Evolutionary conservation across 108 stramenopile species (phyloP), one percentile per base, ranked within the genome.

Genomic region (Chaetoceros tenuissimus): DNA sequence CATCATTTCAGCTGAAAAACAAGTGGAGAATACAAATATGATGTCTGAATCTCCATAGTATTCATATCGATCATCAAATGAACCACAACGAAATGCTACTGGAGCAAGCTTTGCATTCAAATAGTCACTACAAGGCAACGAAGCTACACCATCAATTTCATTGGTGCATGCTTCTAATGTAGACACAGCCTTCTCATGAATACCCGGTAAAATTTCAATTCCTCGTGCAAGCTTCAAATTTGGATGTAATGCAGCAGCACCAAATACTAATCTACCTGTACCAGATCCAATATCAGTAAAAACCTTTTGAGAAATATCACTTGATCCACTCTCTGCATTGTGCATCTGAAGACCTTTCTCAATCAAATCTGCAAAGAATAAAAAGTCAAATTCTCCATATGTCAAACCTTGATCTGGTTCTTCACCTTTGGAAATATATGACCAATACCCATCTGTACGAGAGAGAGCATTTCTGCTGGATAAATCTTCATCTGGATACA

Each of bases 391-490:
- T 67, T 89, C 88, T 10, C 88, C 88, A 55, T 89, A 85, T 8
- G 84, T 82, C 22, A 86, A 70, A 59, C 78, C 71, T 10, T 62
- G 51, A 2, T 82, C 84, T 51, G 88, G 88, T 13, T 80, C 70
- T 43, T 80, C 64, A 49, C 88, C 88, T 29, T 59, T 57, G 30
- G 57, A 47, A 52, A 89, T 67, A 52, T 56, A 89, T 19, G 80
- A 77, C 88, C 88, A 89, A 58, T 89, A 89, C 19, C 88, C 88
- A 55, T 89, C 84, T 8, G 84, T 82, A 19, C 88, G 78, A 54
- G 78, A 80, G 26, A 57, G 53, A 19, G 88, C 84, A 57, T 85
- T 89, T 8, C 88, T 72, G 26, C 64, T 31, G 10, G 68, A 63
- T 24, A 89, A 48, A 46, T 69, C 68, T 8, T 55, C 18, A 0